Conservation (phyloP, 108 stramenopile species). For the Cyclotella choctawhatcheeana region DNA sequence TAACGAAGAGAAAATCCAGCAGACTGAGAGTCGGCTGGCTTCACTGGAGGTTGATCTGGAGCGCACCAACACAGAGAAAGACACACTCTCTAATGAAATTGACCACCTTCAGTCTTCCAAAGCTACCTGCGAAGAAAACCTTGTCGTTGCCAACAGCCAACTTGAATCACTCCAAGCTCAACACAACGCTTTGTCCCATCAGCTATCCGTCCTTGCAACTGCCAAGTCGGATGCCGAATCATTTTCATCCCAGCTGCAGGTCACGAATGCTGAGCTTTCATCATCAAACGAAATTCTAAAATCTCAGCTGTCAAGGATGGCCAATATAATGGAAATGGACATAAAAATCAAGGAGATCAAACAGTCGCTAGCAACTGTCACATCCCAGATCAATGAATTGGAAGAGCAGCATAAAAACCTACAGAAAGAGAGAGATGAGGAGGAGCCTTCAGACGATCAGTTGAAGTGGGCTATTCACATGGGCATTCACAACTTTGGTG, state of each 20-base stretch:
- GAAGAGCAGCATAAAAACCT: neutral
- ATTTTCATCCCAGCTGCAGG: neutral
- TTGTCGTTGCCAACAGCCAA: neutral
- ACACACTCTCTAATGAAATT: neutral
- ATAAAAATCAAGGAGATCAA: neutral
- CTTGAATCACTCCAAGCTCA: neutral
- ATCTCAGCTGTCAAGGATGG: neutral
- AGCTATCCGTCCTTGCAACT: neutral
- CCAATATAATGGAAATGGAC: neutral
- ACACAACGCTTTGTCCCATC: neutral
- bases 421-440: neutral
- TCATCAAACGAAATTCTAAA: neutral
- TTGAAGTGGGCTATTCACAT: slow-evolving; percentile 50
- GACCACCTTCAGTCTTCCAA: neutral
- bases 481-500: slow-evolving; percentile 43
- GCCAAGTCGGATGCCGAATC: neutral
- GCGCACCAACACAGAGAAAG: neutral
- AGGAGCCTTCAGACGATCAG: slow-evolving; percentile 15
- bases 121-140: neutral
- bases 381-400: neutral
- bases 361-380: neutral
- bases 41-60: neutral
- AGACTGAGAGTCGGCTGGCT: neutral
- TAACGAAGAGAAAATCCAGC: neutral
- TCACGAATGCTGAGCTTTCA: neutral